Evolutionary conservation across 2,329 filamentous ascomycete species (phyloP).

Genomic region (Aspergillus sergii): DNA sequence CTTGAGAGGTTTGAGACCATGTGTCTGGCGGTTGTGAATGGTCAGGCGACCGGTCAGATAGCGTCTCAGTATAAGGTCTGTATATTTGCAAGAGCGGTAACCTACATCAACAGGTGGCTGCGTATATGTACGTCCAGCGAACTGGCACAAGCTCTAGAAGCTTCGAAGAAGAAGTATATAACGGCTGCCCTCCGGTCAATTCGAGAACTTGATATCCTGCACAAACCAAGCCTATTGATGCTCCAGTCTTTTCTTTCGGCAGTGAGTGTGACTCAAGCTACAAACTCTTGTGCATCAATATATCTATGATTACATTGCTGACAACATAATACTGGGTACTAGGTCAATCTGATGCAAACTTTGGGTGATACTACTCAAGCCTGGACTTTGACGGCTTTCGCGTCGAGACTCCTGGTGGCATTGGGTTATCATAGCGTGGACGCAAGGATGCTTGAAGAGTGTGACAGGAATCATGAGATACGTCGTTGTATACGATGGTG

Average conservation of each 20-base stretch:
- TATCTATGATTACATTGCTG: neutral
- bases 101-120: neutral
- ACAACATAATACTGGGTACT: neutral
- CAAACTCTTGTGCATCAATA: neutral
- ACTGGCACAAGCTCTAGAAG: neutral
- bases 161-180: neutral
- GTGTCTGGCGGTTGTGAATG: neutral
- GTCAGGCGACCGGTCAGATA: neutral
- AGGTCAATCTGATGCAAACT: neutral
- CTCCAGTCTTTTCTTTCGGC: neutral
- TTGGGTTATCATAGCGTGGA: neutral
- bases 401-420: neutral
- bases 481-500: neutral
- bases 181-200: neutral
- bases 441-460: neutral
- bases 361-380: conserved; percentile 1
- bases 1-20: neutral
- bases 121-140: neutral
- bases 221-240: neutral
- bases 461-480: neutral
- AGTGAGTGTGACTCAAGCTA: neutral
- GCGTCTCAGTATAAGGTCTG: neutral
- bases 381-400: conserved; percentile 2
- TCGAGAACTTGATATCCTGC: neutral
- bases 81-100: neutral